These are phyloP conservation scores for Fonsecaea erecta DNA, from an alignment of 2,329 filamentous ascomycete species.

Conservation along the genomic window DNA sequence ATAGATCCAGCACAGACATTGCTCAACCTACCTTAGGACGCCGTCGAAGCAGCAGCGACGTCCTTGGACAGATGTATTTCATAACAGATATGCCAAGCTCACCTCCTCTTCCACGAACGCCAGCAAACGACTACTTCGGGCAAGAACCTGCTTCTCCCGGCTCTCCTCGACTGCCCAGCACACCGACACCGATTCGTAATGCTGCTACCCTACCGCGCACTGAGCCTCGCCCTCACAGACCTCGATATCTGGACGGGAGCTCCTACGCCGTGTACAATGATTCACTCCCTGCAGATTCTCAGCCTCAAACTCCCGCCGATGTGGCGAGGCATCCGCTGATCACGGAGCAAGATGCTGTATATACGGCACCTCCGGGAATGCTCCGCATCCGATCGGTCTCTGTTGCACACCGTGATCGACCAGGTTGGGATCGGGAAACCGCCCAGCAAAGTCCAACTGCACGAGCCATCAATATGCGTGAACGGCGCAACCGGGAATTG, in stretches of 20 bases:
- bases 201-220: slow-evolving; percentile 18
- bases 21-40: neutral
- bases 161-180: slow-evolving; percentile 23
- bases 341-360: slow-evolving; percentile 33
- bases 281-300: slow-evolving; percentile 28
- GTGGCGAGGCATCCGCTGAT: slow-evolving; percentile 27
- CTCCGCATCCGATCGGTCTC: slow-evolving; percentile 12
- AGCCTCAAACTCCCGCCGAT: slow-evolving; percentile 38
- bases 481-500: slow-evolving; percentile 34
- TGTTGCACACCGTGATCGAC: slow-evolving; percentile 7
- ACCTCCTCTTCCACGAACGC: slow-evolving; percentile 24
- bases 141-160: neutral
- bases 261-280: slow-evolving; percentile 38
- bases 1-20: neutral
- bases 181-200: slow-evolving; percentile 22
- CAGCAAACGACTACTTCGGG: slow-evolving; percentile 4
- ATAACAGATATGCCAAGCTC: slow-evolving; percentile 31
- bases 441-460: slow-evolving; percentile 32
- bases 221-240: slow-evolving; percentile 22
- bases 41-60: slow-evolving; percentile 19
- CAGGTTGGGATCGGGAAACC: slow-evolving; percentile 10
- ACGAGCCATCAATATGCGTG: slow-evolving; percentile 31
- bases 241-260: slow-evolving; percentile 31
- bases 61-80: neutral
- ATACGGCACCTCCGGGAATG: slow-evolving; percentile 36